A percentile compares a stretch with the other conserved stretches of the same genome.
Conservation (phyloP, 352 stramenopile species). For the Vaucheria bursata region DNA sequence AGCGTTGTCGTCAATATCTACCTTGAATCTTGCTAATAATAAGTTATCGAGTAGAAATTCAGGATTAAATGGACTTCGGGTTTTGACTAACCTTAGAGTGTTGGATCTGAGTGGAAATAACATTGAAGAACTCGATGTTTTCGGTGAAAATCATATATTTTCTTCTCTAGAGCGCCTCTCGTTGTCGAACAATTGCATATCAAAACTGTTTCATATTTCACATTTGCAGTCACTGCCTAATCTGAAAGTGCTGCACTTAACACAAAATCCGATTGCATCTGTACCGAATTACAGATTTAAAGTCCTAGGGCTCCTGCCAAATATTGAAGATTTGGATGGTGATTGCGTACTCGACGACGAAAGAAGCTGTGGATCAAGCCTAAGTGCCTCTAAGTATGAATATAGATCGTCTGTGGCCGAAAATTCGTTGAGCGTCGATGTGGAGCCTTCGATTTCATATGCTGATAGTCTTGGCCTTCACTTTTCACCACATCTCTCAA, state of each 20-base stretch:
- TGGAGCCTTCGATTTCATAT: too few relatives aligned
- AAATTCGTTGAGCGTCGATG: too few relatives aligned
- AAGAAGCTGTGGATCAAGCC: neutral
- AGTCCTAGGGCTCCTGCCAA: slow-evolving; percentile 10
- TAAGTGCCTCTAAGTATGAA: too few relatives aligned
- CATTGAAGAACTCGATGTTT: slow-evolving; percentile 11
- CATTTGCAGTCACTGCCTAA: slow-evolving; percentile 18
- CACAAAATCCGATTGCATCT: slow-evolving; percentile 19
- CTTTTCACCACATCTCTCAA: too few relatives aligned
- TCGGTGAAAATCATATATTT: neutral
- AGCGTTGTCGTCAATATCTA: slow-evolving; percentile 18
- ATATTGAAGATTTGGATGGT: slow-evolving; percentile 17
- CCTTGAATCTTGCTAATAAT: slow-evolving; percentile 38
- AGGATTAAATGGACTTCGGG: slow-evolving; percentile 19
- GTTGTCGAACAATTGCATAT: slow-evolving; percentile 24
- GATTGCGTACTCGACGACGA: neutral
- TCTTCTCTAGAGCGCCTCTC: slow-evolving; percentile 14
- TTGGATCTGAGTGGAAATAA: slow-evolving; percentile 32
- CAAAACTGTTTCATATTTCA: slow-evolving; percentile 13
- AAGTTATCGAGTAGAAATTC: slow-evolving; percentile 9
- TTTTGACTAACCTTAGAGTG: slow-evolving; percentile 15
- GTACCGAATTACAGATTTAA: slow-evolving; percentile 6
- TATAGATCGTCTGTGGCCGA: too few relatives aligned
- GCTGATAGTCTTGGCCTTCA: too few relatives aligned
- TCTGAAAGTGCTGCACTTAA: slow-evolving; percentile 23